phyloP scores from a whole-genome alignment of 2,329 filamentous ascomycete species.

The Nemania sp. region DNA sequence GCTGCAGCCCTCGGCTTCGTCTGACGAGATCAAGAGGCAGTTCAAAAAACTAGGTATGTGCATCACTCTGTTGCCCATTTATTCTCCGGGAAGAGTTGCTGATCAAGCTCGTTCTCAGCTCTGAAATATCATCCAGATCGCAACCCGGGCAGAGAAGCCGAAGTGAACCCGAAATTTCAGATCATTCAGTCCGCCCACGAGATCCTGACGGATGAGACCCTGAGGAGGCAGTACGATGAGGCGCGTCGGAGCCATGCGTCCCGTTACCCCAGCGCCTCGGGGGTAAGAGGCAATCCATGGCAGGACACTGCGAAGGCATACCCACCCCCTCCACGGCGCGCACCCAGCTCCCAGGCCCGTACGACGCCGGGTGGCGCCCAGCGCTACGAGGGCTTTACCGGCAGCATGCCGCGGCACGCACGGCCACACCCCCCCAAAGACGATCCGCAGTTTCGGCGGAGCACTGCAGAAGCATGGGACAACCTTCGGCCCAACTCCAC shows the following conservation, averaged over 20 bases:
- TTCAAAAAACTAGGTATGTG: constrained; percentile 78
- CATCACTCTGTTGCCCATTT: neutral
- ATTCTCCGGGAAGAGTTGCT: constrained; percentile 19
- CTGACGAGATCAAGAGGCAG: constrained; percentile 81
- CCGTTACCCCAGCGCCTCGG: constrained; percentile 55
- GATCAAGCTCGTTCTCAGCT: constrained; percentile 53
- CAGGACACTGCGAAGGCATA: constrained; percentile 54
- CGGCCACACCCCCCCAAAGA: constrained; percentile 30
- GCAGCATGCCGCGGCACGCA: constrained; percentile 28
- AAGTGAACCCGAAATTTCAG: constrained; percentile 82
- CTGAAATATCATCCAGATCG: constrained; percentile 88
- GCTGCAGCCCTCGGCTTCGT: constrained; percentile 67
- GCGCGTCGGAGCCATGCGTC: constrained; percentile 44
- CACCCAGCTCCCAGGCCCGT: constrained; percentile 26
- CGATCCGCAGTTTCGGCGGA: constrained; percentile 35
- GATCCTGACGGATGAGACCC: constrained; percentile 59
- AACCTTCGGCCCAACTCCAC: constrained; percentile 39
- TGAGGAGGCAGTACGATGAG: constrained; percentile 59
- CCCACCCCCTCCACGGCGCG: constrained; percentile 52
- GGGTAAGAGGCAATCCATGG: constrained; percentile 63
- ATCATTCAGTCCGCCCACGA: constrained; percentile 86
- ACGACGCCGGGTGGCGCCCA: constrained; percentile 45
- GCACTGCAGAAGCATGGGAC: constrained; percentile 44
- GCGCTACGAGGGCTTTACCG: constrained; percentile 45
- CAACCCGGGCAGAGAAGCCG: constrained; percentile 79